Conservation (phyloP, 2,329 filamentous ascomycete genomes). For the Didymella arachidicola region DNA sequence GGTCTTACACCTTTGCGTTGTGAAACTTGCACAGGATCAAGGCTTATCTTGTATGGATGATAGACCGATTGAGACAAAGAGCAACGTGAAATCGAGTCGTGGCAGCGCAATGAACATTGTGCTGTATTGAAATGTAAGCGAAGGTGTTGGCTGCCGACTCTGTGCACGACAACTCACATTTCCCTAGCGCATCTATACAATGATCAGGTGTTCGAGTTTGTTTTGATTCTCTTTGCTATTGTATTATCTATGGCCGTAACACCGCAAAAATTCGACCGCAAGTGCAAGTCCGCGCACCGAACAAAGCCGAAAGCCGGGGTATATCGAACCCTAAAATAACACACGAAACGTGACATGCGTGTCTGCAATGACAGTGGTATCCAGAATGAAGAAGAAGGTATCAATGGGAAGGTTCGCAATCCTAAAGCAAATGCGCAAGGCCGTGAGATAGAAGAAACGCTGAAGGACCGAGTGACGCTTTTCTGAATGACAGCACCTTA, state of each 20-base stretch:
- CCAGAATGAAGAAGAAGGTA: slow-evolving; percentile 23
- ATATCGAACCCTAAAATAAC: slow-evolving; percentile 19
- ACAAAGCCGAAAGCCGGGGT: slow-evolving; percentile 16
- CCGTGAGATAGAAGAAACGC: slow-evolving; percentile 3
- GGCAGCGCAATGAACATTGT: not conserved
- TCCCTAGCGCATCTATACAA: not conserved
- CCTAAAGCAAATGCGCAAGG: slow-evolving; percentile 15
- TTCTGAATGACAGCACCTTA: not conserved
- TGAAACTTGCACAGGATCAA: not conserved
- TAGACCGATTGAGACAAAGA: not conserved
- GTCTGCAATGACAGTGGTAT: slow-evolving; percentile 32
- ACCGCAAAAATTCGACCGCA: slow-evolving; percentile 5
- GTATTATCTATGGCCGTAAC: slow-evolving; percentile 20
- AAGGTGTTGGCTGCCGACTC: not conserved
- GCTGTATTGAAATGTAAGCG: not conserved
- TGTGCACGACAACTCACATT: not conserved
- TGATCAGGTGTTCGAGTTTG: not conserved
- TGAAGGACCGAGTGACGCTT: not conserved
- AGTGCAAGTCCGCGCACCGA: slow-evolving; percentile 6
- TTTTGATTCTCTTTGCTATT: slow-evolving; percentile 15
- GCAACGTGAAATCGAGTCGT: not conserved
- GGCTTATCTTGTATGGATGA: not conserved
- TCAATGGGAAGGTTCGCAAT: slow-evolving; percentile 14
- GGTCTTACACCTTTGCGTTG: not conserved
- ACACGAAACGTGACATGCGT: slow-evolving; percentile 13